Evolutionary conservation across 2,329 filamentous ascomycete genomes (phyloP).

Genomic region (Aspergillus sp.): DNA sequence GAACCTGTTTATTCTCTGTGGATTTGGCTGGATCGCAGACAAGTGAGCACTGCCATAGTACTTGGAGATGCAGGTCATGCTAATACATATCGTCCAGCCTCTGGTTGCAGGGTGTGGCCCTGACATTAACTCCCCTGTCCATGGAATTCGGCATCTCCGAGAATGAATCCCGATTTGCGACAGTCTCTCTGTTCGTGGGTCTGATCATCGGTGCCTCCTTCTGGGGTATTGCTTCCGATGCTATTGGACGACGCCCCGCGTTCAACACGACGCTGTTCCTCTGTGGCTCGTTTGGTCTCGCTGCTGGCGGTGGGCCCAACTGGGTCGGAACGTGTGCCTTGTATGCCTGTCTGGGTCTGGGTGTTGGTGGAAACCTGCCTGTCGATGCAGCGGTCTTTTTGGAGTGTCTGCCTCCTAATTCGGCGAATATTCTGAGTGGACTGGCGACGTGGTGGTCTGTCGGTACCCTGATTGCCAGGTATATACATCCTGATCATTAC

Average conservation of each 20-base stretch:
- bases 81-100: conserved; percentile 43
- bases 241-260: conserved; percentile 69
- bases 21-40: conserved; percentile 82
- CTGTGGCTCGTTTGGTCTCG: conserved; percentile 67
- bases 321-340: conserved; percentile 61
- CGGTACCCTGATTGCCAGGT: conserved; percentile 58
- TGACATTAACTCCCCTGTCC: conserved; percentile 70
- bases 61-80: conserved; percentile 9
- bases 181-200: conserved; percentile 68
- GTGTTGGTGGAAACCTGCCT: conserved; percentile 71
- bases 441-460: conserved; percentile 80
- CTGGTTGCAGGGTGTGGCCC: conserved; percentile 72
- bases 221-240: conserved; percentile 74
- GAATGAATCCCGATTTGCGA: conserved; percentile 71
- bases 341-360: conserved; percentile 59
- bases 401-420: conserved; percentile 71
- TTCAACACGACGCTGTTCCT: conserved; percentile 76
- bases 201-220: conserved; percentile 71
- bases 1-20: conserved; percentile 75
- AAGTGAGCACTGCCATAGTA: conserved; percentile 53
- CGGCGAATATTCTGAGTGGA: conserved; percentile 65
- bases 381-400: conserved; percentile 77
- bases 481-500: not conserved
- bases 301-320: conserved; percentile 61
- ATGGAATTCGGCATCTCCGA: conserved; percentile 65